A percentile compares a stretch with the other conserved stretches of the same genome.
Conservation (phyloP, 257 asterid genomes). For the Solanum paucissectum region DNA sequence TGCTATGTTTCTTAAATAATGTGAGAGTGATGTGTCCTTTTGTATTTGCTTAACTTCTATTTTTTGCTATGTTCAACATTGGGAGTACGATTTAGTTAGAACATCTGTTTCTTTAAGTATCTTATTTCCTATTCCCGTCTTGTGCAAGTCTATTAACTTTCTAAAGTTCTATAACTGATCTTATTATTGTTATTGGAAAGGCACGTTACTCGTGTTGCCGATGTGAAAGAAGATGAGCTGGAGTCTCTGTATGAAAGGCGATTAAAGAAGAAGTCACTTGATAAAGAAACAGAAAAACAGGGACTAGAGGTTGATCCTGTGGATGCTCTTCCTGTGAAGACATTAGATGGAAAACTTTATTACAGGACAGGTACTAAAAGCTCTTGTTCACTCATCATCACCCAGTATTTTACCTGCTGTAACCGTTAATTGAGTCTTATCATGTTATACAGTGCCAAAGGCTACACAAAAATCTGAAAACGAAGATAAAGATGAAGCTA, state of each 20-base stretch:
- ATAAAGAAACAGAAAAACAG: constrained; percentile 35
- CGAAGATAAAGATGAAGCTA: constrained; percentile 34
- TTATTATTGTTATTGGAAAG: constrained; percentile 5
- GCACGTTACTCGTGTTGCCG: constrained; percentile 69
- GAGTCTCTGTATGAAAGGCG: constrained; percentile 66
- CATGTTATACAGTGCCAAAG: constrained; percentile 28
- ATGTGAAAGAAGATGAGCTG: constrained; percentile 67
- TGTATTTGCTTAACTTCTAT: not conserved
- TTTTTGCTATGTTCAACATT: not conserved
- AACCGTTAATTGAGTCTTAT: not conserved
- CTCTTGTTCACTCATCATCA: not conserved
- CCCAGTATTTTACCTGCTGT: not conserved
- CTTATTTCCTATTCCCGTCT: not conserved
- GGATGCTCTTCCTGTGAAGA: constrained; percentile 88
- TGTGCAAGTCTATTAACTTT: not conserved
- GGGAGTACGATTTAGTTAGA: not conserved
- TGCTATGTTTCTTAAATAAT: not conserved
- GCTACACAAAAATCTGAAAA: constrained; percentile 32
- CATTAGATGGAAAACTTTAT: constrained; percentile 54
- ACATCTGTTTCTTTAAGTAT: not conserved
- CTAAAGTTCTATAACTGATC: not conserved
- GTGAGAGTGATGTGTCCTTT: not conserved
- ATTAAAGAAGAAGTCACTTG: constrained; percentile 33
- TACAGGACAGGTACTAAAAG: constrained; percentile 44
- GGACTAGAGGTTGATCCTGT: constrained; percentile 70